These are phyloP conservation scores for Yamadazyma mexicana DNA, from an alignment of 1,139 yeast genomes.

Conservation along the genomic window DNA sequence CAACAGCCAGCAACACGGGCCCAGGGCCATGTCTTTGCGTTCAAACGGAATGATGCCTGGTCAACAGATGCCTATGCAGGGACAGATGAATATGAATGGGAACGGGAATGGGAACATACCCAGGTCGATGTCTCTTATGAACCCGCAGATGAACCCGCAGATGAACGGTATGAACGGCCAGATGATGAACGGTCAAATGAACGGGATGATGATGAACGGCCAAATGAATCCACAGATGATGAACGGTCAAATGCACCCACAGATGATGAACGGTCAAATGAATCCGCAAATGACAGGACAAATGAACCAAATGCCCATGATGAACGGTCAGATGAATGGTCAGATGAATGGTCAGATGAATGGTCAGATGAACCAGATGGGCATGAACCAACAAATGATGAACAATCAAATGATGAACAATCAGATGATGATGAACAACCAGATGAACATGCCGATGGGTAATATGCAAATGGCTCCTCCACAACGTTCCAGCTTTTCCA, in stretches of 20 bases:
- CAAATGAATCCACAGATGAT: constrained; percentile 9
- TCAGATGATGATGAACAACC: constrained; percentile 7
- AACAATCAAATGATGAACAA: constrained; percentile 8
- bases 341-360: constrained; percentile 7
- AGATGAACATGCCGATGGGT: constrained; percentile 7
- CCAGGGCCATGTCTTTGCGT: constrained; percentile 62
- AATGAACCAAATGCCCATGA: constrained; percentile 5
- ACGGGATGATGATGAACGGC: constrained; percentile 6
- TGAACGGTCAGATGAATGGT: constrained; percentile 7
- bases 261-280: constrained; percentile 10
- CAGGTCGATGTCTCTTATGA: constrained; percentile 28
- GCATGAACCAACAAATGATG: constrained; percentile 6
- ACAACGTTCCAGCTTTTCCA: constrained; percentile 1
- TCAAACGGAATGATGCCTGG: constrained; percentile 13
- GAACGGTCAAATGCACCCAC: constrained; percentile 6
- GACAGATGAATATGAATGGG: constrained; percentile 2
- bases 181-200: constrained; percentile 9
- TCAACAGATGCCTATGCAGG: constrained; percentile 1
- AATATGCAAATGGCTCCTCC: constrained; percentile 2
- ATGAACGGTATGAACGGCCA: constrained; percentile 7
- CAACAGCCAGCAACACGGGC: constrained; percentile 21
- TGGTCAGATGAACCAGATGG: constrained; percentile 9
- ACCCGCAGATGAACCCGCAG: constrained; percentile 1
- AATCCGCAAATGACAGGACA: constrained; percentile 5
- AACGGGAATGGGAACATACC: constrained; percentile 18